These are phyloP conservation scores for Penicillium subrubescens DNA, from an alignment of 495 filamentous ascomycete species.

Conservation along the genomic window DNA sequence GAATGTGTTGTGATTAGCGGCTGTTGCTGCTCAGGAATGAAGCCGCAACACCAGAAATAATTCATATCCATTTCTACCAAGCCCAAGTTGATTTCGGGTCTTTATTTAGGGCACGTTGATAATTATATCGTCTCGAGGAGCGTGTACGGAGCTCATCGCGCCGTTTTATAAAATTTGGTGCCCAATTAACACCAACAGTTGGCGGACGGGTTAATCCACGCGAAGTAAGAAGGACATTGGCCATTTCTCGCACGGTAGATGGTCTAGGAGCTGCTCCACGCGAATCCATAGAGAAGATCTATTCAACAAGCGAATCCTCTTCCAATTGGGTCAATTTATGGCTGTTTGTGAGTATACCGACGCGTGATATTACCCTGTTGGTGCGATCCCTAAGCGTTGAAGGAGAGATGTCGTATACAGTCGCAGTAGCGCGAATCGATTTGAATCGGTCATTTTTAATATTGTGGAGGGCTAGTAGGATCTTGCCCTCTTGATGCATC, in stretches of 20 bases:
- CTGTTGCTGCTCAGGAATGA: no score
- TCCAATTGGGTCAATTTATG: not conserved
- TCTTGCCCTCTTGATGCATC: not conserved
- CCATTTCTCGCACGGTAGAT: not conserved
- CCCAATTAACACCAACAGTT: not conserved
- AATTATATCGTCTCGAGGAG: not conserved
- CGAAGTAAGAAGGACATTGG: conserved; percentile 16
- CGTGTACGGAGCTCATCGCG: not conserved
- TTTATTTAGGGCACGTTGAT: not conserved
- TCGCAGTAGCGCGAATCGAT: not conserved
- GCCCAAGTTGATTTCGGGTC: no score
- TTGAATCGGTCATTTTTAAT: not conserved
- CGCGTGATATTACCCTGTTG: not conserved
- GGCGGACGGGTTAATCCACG: not conserved
- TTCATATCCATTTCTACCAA: no score
- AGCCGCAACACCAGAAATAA: no score
- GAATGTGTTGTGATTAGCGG: no score
- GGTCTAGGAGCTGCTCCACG: not conserved
- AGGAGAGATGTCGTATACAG: not conserved
- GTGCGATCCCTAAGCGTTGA: not conserved
- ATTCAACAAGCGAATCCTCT: not conserved
- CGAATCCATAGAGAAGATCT: not conserved
- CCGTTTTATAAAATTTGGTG: conserved; percentile 1
- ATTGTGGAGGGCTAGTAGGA: not conserved
- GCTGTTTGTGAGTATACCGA: not conserved